Evolutionary conservation across 306 rosid genomes (phyloP).

Genomic region (Pyrus betulifolia): DNA sequence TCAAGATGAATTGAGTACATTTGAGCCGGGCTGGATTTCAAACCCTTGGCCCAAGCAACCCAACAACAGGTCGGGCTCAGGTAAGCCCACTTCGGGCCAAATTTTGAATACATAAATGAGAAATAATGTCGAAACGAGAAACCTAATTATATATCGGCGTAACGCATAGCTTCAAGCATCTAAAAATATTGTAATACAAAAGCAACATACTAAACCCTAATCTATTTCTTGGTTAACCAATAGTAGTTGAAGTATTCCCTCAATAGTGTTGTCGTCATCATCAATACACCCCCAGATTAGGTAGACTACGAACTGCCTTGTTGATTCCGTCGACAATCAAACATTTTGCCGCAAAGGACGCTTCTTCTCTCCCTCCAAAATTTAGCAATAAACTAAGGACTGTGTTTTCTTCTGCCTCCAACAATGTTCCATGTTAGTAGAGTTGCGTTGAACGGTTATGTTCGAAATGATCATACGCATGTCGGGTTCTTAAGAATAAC

Average conservation of each 20-base stretch:
- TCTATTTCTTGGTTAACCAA: not conserved
- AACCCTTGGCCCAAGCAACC: no score
- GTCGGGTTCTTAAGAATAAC: slow-evolving; percentile 73
- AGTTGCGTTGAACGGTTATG: slow-evolving; percentile 47
- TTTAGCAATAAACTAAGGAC: not conserved
- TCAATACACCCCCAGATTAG: not conserved
- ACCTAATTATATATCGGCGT: no score
- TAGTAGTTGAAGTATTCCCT: not conserved
- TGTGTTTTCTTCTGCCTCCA: not conserved
- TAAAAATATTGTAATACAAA: no score
- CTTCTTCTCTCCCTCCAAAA: not conserved
- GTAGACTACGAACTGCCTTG: not conserved
- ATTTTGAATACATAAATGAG: no score
- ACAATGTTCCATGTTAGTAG: not conserved
- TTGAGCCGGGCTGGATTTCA: no score
- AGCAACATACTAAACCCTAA: not conserved
- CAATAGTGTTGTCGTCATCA: not conserved
- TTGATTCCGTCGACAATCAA: not conserved
- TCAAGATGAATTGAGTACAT: no score
- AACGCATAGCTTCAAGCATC: no score
- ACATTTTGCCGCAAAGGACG: not conserved
- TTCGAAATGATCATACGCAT: slow-evolving; percentile 73
- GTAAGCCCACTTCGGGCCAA: no score
- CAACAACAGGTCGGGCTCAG: no score
- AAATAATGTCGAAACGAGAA: no score